These are phyloP conservation scores for Glycine tomentella DNA, from an alignment of 306 rosid species.

Conservation along the genomic window DNA sequence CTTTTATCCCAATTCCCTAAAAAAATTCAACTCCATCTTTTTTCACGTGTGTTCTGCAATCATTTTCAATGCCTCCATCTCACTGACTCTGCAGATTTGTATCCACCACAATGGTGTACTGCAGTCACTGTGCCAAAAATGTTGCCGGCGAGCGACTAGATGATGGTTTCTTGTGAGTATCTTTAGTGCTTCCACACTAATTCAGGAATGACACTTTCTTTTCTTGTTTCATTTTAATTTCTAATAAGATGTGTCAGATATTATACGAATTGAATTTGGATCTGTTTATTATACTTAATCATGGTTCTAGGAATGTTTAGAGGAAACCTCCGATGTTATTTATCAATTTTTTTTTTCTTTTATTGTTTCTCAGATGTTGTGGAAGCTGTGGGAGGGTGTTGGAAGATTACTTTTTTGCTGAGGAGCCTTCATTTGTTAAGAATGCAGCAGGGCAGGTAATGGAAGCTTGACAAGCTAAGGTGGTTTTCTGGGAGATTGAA, in stretches of 20 bases:
- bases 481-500: conserved; percentile 6
- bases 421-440: conserved; percentile 44
- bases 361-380: conserved; percentile 40
- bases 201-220: neutral
- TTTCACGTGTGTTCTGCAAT: neutral
- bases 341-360: neutral
- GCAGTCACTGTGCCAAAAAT: conserved; percentile 36
- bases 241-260: neutral
- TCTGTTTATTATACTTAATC: neutral
- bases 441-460: conserved; percentile 40
- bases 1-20: neutral
- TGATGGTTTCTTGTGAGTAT: conserved; percentile 45
- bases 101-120: conserved; percentile 35
- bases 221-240: neutral
- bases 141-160: conserved; percentile 3
- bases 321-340: neutral
- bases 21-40: conserved; percentile 3
- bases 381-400: conserved; percentile 45
- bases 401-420: conserved; percentile 30
- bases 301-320: conserved; percentile 17
- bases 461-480: neutral
- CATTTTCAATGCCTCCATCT: neutral
- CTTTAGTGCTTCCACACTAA: neutral
- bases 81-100: neutral
- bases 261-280: neutral